A percentile compares a stretch with the other conserved stretches of the same genome.
These are phyloP conservation scores for Lactarius sp. DNA, from an alignment of 768 basidiomycete genomes.

Conservation along the genomic window DNA sequence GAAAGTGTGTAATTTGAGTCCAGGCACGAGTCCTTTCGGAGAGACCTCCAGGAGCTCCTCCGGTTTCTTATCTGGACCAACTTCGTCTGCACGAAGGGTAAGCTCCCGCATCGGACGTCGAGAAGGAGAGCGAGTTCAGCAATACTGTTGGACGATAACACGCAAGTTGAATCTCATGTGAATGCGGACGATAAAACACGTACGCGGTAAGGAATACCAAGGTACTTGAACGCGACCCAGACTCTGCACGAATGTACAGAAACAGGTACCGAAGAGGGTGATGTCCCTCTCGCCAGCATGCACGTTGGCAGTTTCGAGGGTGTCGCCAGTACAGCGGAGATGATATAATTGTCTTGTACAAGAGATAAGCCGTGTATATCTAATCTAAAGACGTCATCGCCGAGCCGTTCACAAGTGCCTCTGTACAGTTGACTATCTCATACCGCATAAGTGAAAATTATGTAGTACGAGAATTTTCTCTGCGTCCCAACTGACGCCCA, in stretches of 20 bases:
- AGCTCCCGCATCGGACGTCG: too few relatives aligned
- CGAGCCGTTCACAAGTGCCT: too few relatives aligned
- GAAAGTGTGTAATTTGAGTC: conserved; percentile 49
- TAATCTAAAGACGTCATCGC: too few relatives aligned
- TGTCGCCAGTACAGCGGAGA: conserved; percentile 38
- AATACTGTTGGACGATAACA: too few relatives aligned
- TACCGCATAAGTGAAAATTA: too few relatives aligned
- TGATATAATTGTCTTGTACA: too few relatives aligned
- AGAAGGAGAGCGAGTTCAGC: not conserved
- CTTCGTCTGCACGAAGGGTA: conserved; percentile 49
- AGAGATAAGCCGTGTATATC: too few relatives aligned
- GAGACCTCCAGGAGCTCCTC: conserved; percentile 74
- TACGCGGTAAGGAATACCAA: conserved; percentile 68
- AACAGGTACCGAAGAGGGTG: conserved; percentile 66
- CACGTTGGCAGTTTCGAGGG: conserved; percentile 50
- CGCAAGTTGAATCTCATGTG: too few relatives aligned
- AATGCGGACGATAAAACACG: conserved; percentile 2
- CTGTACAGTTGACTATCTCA: too few relatives aligned
- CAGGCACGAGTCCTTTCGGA: conserved; percentile 79
- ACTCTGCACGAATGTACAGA: conserved; percentile 80
- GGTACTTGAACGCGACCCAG: conserved; percentile 70
- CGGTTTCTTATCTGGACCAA: conserved; percentile 81
- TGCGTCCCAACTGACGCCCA: too few relatives aligned
- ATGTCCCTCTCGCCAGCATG: conserved; percentile 49
- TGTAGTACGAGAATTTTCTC: too few relatives aligned